Base-by-base conservation (phyloP, 768 basidiomycete species). In the Clitopilus hobsonii region DNA sequence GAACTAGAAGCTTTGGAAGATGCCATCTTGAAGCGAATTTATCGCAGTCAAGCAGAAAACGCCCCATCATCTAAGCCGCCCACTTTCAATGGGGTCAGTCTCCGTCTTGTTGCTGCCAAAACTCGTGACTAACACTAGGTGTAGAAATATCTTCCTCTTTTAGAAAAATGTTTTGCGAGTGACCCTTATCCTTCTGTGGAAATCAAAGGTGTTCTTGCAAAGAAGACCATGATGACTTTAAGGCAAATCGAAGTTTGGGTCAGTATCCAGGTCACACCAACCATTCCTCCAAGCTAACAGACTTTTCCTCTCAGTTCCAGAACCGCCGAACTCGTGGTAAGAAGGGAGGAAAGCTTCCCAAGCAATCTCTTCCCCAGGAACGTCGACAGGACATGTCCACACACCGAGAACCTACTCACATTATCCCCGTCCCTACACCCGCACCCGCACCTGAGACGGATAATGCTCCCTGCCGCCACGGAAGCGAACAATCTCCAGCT, bases 161-260 rank as follows among this genome's bases (percentile, higher is more conserved):
- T 84, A 0, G 76, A 81, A 51, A 65, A 70, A 18, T 84, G 79
- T 47, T 82, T 83, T 27, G 64, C 72, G 4, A 62, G 68, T n/a
- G 78, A 82, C 54, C 71, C 78, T 0, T 82, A 78, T 28, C 82
- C 82, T 0, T 73, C 75, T 0, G 63, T n/a, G n/a, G n/a, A n/a
- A n/a, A n/a, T n/a, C n/a, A n/a, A n/a, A n/a, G n/a, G n/a, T n/a
- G n/a, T n/a, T n/a, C n/a, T n/a, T n/a, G n/a, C n/a, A n/a, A n/a
- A 64, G n/a, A 77, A 77, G 49, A 71, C 76, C 0, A 60, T 61
- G 27, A 82, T 83, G 80, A 63, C 71, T 0, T 61, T 63, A 0
- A 54, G 74, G 0, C 81, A 84, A 53, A 80, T 84, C 6, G 76
- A 80, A 63, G 76, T 82, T 41, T 84, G 82, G 82, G 82, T 82